phyloP scores from a whole-genome alignment of 1,284 basidiomycete genomes.

The Cryptococcus maquisensis region DNA sequence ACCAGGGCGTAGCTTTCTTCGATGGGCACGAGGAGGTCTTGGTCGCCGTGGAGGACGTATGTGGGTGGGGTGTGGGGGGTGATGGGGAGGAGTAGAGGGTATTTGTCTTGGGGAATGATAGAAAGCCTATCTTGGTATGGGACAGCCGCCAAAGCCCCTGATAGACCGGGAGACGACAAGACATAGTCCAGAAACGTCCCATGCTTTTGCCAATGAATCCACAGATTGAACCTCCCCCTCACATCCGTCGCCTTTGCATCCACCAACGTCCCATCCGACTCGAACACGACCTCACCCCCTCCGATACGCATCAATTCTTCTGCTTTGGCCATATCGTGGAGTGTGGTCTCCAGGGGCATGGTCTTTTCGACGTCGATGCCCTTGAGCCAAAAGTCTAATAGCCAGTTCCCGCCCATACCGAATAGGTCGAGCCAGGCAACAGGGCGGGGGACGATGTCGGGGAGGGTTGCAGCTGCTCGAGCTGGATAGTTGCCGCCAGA shows the following conservation, averaged over 20 bases:
- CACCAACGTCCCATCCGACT: not conserved
- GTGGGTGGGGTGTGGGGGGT: not conserved
- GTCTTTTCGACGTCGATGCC: not conserved
- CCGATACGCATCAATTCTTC: not conserved
- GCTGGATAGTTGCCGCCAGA: slow-evolving; percentile 13
- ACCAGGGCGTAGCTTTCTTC: slow-evolving; percentile 1
- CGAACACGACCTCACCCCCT: slow-evolving; percentile 1
- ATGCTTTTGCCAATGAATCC: not conserved
- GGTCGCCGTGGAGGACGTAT: slow-evolving; percentile 6
- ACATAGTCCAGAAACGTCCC: slow-evolving; percentile 9
- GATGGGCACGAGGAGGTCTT: slow-evolving; percentile 7
- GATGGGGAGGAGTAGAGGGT: slow-evolving; percentile 5
- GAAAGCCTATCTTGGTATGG: slow-evolving; percentile 2
- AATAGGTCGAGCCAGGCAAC: slow-evolving; percentile 5
- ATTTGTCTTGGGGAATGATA: slow-evolving; percentile 4
- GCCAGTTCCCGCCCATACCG: slow-evolving; percentile 7
- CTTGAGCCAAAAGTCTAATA: slow-evolving; percentile 10
- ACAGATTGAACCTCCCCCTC: slow-evolving; percentile 1
- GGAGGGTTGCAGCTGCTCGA: slow-evolving; percentile 6
- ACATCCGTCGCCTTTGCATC: not conserved
- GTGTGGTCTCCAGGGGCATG: not conserved
- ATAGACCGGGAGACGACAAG: slow-evolving; percentile 5
- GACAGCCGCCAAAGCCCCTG: not conserved
- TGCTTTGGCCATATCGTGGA: not conserved
- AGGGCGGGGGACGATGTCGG: slow-evolving; percentile 3